A percentile compares a stretch with the other conserved stretches of the same genome.
Conservation (phyloP, 306 rosid genomes). For the Prunus dulcis region DNA sequence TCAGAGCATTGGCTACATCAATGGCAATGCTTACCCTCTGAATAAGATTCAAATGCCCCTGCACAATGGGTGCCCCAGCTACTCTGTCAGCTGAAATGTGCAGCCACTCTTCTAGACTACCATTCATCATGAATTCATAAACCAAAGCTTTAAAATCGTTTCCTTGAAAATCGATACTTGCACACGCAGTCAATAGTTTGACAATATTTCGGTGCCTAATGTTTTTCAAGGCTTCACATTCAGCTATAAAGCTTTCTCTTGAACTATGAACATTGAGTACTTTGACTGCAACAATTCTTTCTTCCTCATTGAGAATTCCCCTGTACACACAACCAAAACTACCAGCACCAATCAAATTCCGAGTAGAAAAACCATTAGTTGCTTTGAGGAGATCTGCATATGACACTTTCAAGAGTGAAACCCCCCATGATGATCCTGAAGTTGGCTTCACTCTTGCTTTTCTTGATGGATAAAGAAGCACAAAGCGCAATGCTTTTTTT, state of each 20-base stretch:
- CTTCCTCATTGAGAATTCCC: slow-evolving; percentile 19
- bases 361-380: slow-evolving; percentile 15
- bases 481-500: not conserved
- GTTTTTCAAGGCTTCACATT: slow-evolving; percentile 20
- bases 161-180: not conserved
- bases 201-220: slow-evolving; percentile 25
- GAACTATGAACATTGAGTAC: slow-evolving; percentile 11
- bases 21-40: not conserved
- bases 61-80: not conserved
- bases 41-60: not conserved
- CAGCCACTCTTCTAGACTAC: not conserved
- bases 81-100: not conserved
- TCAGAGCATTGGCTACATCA: not conserved
- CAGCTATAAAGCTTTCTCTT: slow-evolving; percentile 22
- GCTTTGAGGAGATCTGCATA: slow-evolving; percentile 20
- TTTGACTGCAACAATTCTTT: slow-evolving; percentile 17
- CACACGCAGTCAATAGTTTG: slow-evolving; percentile 11
- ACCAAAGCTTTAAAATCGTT: not conserved
- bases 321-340: slow-evolving; percentile 14
- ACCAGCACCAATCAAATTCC: slow-evolving; percentile 21
- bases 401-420: slow-evolving; percentile 14
- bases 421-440: not conserved
- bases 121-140: not conserved
- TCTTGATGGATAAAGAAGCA: not conserved
- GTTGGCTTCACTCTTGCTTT: not conserved